Base-by-base conservation (phyloP, 371 early-diverging fungal genomes). In the Actinomucor elegans region DNA sequence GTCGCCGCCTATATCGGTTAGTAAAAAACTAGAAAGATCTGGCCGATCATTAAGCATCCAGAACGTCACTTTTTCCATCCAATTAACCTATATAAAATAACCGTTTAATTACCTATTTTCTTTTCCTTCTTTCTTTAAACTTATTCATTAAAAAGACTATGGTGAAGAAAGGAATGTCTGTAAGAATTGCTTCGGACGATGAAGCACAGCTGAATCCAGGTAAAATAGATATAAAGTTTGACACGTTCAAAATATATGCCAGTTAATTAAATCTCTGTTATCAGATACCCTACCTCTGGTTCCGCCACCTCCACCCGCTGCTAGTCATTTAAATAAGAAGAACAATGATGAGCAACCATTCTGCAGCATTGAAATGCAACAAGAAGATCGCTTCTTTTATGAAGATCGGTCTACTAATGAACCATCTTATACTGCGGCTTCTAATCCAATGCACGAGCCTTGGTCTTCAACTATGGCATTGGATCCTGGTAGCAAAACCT, bases 341-440 rank as follows among this genome's bases (percentile, higher is more conserved):
- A 34, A 33, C 20, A 27, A 52, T 8, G 35, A 62, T 28, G 52
- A 62, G 4, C 47, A 47, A 10, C 41, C 49, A 8, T 62, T 62
- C 37, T 62, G 41, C 31, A 51, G 56, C 14, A 48, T 65, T 38
- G 61, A 65, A 40, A 65, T 65, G 58, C 66, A 61, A 23, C 52
- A 57, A 18, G 54, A 61, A 28, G 61, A 57, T 18, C 29, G 38
- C n/a, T 63, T 57, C 29, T 63, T 63, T 28, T 63, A 63, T 47
- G 48, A 50, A 2, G 31, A 40, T 9, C 23, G 15, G 4, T 26
- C 26, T 11, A 41, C 23, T 26, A 24, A 21, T 38, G 24, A 24
- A 18, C 31, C 43, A 28, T 11, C 9, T 14, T 2, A 2, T n/a
- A 14, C 10, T 29, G 7, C 40, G 4, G 20, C n/a, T n/a, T 15